Evolutionary conservation across 1,284 basidiomycete genomes (phyloP).

Genomic region (Marasmius sp.): DNA sequence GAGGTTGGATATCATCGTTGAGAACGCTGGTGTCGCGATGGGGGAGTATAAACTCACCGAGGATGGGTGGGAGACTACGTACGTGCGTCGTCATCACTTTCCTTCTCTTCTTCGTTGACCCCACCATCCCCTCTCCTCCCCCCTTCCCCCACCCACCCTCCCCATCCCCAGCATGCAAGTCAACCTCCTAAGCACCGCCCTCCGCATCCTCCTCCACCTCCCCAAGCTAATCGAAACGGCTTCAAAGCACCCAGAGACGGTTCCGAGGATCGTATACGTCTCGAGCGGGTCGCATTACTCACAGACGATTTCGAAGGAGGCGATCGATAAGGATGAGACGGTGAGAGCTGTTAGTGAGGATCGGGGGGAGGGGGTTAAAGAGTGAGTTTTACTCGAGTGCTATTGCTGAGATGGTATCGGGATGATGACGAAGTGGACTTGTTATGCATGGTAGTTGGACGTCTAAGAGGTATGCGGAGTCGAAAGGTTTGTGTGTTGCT

Average conservation of each 20-base stretch:
- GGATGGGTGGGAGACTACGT: slow-evolving; percentile 41
- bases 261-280: slow-evolving; percentile 37
- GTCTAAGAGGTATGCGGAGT: slow-evolving; percentile 11
- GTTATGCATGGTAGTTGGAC: background rate
- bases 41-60: slow-evolving; percentile 22
- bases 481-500: slow-evolving; percentile 38
- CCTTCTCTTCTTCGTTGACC: no score
- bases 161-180: slow-evolving; percentile 45
- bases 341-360: slow-evolving; percentile 29
- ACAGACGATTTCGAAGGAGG: slow-evolving; percentile 22
- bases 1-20: slow-evolving; percentile 39
- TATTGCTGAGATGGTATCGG: background rate
- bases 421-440: background rate
- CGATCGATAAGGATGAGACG: slow-evolving; percentile 24
- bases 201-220: slow-evolving; percentile 40
- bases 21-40: slow-evolving; percentile 33
- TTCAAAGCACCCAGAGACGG: slow-evolving; percentile 18
- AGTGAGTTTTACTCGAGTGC: no score
- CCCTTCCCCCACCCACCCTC: no score
- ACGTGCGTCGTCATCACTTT: slow-evolving; percentile 15
- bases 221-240: slow-evolving; percentile 40
- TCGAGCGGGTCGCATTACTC: slow-evolving; percentile 37
- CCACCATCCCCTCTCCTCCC: no score
- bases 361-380: no score
- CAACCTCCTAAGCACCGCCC: slow-evolving; percentile 37